These are phyloP conservation scores for Tuber magnatum DNA, from an alignment of 495 filamentous ascomycete genomes.

Conservation along the genomic window DNA sequence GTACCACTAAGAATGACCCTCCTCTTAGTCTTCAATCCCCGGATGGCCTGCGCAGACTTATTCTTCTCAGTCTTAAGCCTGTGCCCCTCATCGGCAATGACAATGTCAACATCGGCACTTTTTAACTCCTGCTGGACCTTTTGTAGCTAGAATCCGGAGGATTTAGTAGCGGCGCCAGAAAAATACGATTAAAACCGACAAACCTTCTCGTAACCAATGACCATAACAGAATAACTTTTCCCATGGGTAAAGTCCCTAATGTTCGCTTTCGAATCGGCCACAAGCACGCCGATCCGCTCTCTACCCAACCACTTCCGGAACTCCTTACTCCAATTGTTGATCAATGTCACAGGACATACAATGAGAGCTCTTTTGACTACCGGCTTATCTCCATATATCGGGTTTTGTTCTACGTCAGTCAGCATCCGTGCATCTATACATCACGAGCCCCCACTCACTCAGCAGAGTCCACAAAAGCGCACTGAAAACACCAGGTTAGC, in stretches of 20 bases:
- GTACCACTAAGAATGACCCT: conserved; percentile 69
- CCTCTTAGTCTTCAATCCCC: conserved; percentile 59
- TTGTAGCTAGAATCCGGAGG: conserved; percentile 24
- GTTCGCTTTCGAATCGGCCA: conserved; percentile 60
- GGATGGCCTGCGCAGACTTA: conserved; percentile 69
- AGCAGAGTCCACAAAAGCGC: conserved; percentile 70
- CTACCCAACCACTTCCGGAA: conserved; percentile 75
- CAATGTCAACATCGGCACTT: conserved; percentile 63
- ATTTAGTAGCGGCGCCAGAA: background rate
- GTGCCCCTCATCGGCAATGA: conserved; percentile 77
- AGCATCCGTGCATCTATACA: background rate
- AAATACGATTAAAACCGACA: conserved; percentile 35
- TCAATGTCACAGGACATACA: conserved; percentile 72
- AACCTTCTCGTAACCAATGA: conserved; percentile 75
- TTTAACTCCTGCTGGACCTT: conserved; percentile 61
- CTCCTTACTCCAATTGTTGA: conserved; percentile 74
- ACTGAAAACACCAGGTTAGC: conserved; percentile 8
- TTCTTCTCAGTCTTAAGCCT: conserved; percentile 75
- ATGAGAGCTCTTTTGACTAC: conserved; percentile 73
- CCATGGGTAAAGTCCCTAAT: conserved; percentile 66
- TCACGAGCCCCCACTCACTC: conserved; percentile 39
- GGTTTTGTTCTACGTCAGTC: conserved; percentile 56
- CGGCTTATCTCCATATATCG: conserved; percentile 51
- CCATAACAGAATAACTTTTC: conserved; percentile 69
- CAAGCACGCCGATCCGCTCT: conserved; percentile 68